These are phyloP conservation scores for Aspergillus floridensis DNA, from an alignment of 2,329 filamentous ascomycete species.

Conservation along the genomic window DNA sequence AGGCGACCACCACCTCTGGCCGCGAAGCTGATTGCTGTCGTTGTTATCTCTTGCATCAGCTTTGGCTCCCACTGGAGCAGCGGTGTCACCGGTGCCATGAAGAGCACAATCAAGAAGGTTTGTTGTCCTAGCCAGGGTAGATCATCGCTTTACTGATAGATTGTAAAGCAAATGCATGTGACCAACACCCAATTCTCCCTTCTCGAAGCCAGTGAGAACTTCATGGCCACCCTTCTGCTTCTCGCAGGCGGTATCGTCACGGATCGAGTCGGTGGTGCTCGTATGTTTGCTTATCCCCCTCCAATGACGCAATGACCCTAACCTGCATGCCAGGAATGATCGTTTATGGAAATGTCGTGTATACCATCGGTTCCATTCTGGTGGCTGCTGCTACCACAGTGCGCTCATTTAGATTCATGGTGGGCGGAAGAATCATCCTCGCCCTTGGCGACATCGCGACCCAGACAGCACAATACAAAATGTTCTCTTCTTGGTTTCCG, in stretches of 20 bases:
- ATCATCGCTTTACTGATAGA: not conserved
- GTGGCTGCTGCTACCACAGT: slow-evolving; percentile 57
- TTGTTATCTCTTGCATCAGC: slow-evolving; percentile 49
- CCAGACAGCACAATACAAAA: slow-evolving; percentile 63
- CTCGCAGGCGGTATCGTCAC: slow-evolving; percentile 56
- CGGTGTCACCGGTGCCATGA: slow-evolving; percentile 61
- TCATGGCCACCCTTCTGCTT: slow-evolving; percentile 59
- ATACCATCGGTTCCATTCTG: slow-evolving; percentile 57
- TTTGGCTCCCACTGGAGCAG: slow-evolving; percentile 61
- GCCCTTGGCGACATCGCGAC: slow-evolving; percentile 63
- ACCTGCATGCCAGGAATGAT: slow-evolving; percentile 44
- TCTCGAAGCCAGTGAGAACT: slow-evolving; percentile 60
- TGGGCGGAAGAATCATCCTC: slow-evolving; percentile 55
- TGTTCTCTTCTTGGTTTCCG: slow-evolving; percentile 64
- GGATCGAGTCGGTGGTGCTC: slow-evolving; percentile 58
- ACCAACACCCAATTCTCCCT: slow-evolving; percentile 60
- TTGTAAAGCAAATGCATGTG: slow-evolving; percentile 50
- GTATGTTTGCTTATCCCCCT: slow-evolving; percentile 23
- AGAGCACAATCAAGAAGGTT: slow-evolving; percentile 60
- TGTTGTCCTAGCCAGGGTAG: not conserved
- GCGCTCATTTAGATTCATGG: slow-evolving; percentile 60
- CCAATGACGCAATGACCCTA: not conserved
- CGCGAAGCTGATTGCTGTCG: slow-evolving; percentile 45
- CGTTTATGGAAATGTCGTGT: slow-evolving; percentile 61
- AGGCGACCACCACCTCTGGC: slow-evolving; percentile 27